These are phyloP conservation scores for Takashimella koratensis DNA, from an alignment of 1,284 basidiomycete genomes.

Conservation along the genomic window DNA sequence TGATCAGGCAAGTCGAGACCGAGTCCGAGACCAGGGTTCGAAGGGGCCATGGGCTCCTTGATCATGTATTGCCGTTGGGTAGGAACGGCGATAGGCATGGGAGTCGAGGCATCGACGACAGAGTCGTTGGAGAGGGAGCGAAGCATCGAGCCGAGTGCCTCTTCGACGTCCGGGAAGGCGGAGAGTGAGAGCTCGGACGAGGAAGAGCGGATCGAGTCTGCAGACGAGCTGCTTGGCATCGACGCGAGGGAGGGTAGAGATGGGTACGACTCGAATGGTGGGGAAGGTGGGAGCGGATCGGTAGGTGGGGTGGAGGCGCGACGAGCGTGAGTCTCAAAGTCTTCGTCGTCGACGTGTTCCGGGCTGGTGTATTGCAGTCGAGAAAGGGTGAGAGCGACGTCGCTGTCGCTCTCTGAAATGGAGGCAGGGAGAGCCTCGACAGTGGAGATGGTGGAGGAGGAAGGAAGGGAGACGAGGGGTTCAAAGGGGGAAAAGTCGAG, in stretches of 20 bases:
- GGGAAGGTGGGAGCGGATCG: constrained; percentile 16
- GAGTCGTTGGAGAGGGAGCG: constrained; percentile 26
- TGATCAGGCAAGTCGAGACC: constrained; percentile 14
- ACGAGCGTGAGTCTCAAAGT: neutral
- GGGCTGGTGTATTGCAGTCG: neutral
- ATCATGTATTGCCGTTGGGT: neutral
- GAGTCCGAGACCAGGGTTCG: constrained; percentile 26
- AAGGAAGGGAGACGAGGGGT: constrained; percentile 11
- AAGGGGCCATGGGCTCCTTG: neutral
- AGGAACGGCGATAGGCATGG: constrained; percentile 6
- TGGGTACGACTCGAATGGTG: constrained; percentile 24
- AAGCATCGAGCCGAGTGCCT: constrained; percentile 36
- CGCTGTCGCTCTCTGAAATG: neutral
- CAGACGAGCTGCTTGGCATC: constrained; percentile 29
- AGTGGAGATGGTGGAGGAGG: constrained; percentile 4
- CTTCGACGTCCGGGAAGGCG: constrained; percentile 41
- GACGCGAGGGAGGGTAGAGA: constrained; percentile 35
- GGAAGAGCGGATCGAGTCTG: constrained; percentile 23
- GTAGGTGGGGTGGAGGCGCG: constrained; percentile 1
- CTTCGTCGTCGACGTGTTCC: neutral
- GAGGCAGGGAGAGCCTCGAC: neutral
- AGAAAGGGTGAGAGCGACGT: neutral
- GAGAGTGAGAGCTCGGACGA: constrained; percentile 22
- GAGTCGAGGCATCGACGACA: constrained; percentile 8
- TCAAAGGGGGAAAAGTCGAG: constrained; percentile 37